Base-by-base conservation (phyloP, 2,329 filamentous ascomycete genomes). In the Plectosphaerella plurivora region DNA sequence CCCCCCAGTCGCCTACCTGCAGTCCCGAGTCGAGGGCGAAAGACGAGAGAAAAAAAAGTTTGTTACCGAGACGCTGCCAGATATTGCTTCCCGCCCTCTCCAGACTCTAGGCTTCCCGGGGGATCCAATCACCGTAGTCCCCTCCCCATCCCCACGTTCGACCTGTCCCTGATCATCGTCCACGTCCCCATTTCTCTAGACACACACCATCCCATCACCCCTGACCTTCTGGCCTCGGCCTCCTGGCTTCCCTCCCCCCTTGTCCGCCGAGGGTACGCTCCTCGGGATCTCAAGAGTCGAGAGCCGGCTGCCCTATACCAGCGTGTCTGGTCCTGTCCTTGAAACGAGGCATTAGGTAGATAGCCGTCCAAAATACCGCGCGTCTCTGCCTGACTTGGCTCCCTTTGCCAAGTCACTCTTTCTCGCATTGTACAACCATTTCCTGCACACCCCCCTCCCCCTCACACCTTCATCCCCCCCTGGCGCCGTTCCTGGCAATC, bases 301-400 rank as follows among this genome's bases (percentile, higher is more conserved):
- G 25, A 28, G 25, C 25, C 25, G 25, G 25, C 25, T 10, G 25
- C 25, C 25, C 25, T 10, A 5, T 28, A 28, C 25, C 10, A 33
- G 16, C 46, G 18, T 37, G 14, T 35, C 25, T 16, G 48, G 14
- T 37, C 37, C 48, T 25, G 39, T 37, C 25, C 35, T 44, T 41
- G 48, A 41, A 50, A 50, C 37, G 37, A 50, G 35, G 18, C 48
- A 25, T 44, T 37, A 44, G 39, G 39, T 50, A 50, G 15, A 50
- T 37, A 28, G 20, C 48, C 37, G 39, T 35, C 22, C 37, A n/a
- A 50, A 25, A 36, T 49, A 49, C 47, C 33, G 37, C 35, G 35
- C 47, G 37, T 49, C 35, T 39, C 47, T 49, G 47, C 48, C 37
- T n/a, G 37, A 25, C 15, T 18, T 16, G 37, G 16, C 48, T 11